Conservation (phyloP, 345 rosid genomes). For the Camelina sativa region DNA sequence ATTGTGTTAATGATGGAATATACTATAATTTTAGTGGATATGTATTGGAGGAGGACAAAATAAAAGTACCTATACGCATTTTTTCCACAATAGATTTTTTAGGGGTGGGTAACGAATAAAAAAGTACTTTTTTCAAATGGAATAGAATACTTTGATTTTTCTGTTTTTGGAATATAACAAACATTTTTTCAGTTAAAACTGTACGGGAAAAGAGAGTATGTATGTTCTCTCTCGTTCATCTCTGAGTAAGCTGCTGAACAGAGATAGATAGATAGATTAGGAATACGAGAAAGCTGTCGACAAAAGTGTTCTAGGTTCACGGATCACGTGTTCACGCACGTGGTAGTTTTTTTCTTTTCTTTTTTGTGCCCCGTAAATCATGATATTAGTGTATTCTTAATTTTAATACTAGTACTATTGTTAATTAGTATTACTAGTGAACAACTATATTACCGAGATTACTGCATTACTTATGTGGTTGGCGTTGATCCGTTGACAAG, state of each 20-base stretch:
- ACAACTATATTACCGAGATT: neutral
- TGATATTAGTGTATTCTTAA: slow-evolving; percentile 13
- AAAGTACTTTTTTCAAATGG: neutral
- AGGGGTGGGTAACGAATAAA: too few species aligned
- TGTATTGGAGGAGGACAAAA: neutral
- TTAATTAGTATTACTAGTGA: neutral
- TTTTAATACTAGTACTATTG: neutral
- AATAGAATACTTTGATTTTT: slow-evolving; percentile 5
- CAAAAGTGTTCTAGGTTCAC: slow-evolving; percentile 43
- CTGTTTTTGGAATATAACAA: slow-evolving; percentile 1
- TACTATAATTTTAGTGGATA: slow-evolving; percentile 4
- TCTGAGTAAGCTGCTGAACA: slow-evolving; percentile 29
- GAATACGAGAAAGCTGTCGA: slow-evolving; percentile 48
- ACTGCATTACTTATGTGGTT: slow-evolving; percentile 3
- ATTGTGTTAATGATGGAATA: slow-evolving; percentile 7
- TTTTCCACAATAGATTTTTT: neutral
- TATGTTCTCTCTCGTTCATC: slow-evolving; percentile 8
- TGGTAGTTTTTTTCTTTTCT: slow-evolving; percentile 38
- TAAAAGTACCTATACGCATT: slow-evolving; percentile 1
- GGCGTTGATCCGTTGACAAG: slow-evolving; percentile 27
- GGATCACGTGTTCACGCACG: slow-evolving; percentile 63
- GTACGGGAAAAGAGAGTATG: slow-evolving; percentile 35
- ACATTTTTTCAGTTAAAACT: neutral
- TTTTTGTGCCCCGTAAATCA: slow-evolving; percentile 8
- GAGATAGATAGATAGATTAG: slow-evolving; percentile 5